Evolutionary conservation across 306 rosid species (phyloP), one percentile per base, ranked within the genome.

Genomic region (Gastrolobium villosum): DNA sequence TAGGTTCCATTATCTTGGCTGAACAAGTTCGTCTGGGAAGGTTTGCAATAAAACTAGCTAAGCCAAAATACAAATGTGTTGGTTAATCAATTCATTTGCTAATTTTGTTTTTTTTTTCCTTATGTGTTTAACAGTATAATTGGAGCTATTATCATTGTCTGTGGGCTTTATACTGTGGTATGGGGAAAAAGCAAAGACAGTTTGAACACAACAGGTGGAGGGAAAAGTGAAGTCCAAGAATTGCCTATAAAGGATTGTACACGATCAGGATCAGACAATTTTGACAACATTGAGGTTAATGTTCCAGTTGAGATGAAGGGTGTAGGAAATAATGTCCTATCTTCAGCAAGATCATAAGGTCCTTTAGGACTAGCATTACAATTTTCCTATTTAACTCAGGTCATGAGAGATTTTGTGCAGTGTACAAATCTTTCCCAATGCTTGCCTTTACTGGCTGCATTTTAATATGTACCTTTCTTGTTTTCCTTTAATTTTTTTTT

Each of bases 171-270:
- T 83, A 87, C 92, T 8, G 97, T 93, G 68, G 99, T 95, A 7
- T 95, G 99, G 99, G 99, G 97, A 0, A 95, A 95, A 83, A 90
- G 94, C 88, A 95, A 88, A 81, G 99, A 95, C 67, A 75, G 8
- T 20, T 3, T 78, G 52, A 77, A 55, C 37, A 35, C 53, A 68
- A 59, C 39, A 4, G 83, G 32, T 0, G 52, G 40, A 46, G 83
- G 53, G 67, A 81, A 84, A 79, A 63, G 10, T 57, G 87, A 66
- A 54, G 88, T 60, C 4, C 89, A 77, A 8, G 89, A 92, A 50
- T 83, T 95, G 83, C 98, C 99, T 15, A 68, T 92, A 64, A 90
- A 85, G 11, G 83, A 74, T 46, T 63, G 31, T 1, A 30, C 49
- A 20, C 87, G 10, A 69, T 64, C 89, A 78, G 81, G 75, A 50